Base-by-base conservation (phyloP, 2,329 filamentous ascomycete species). In the Pezicula radicicola region DNA sequence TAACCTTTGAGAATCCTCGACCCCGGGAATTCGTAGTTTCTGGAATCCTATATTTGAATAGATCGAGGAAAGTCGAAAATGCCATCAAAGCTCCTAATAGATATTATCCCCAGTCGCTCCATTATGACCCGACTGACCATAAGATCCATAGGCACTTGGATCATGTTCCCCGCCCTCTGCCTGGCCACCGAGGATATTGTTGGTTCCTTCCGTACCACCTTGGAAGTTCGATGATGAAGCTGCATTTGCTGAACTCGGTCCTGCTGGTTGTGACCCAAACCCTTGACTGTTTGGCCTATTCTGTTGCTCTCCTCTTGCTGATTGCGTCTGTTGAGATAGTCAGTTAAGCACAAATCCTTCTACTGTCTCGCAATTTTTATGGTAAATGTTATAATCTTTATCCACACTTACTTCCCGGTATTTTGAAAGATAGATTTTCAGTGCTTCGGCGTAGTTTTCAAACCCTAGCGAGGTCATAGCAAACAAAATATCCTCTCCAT, bases 391-490 rank as follows among this genome's bases (percentile, higher is more conserved):
- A 51, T 48, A 48, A 50, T 43, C 40, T 12, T 12, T 13, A 19
- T 21, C 37, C 35, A 18, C 37, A 79, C 88, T 83, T 81, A 97
- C 94, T 82, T 99, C 94, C 71, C 94, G 87, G 72, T 97, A 99
- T 69, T 97, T 94, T 54, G 92, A 91, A 40, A 99, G 81, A 70
- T 99, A 99, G 62, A 99, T 97, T 74, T 99, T 99, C 53, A 99
- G 79, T 1, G 94, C 94, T 71, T 99, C 94, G 25, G 93, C 89
- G 69, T 99, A 99, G 74, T 99, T 99, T 73, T 99, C 94, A 71
- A 99, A 99, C 1, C 94, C 94, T 35, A 99, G 81, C 25, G 94
- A 99, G 7, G 93, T 97, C 94, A 99, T 99, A 55, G 94, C 94
- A 68, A 97, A 99, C 43, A 99, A 77, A 54, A 99, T 99, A 66